Percentiles rank a stretch among this genome's conserved stretches.
phyloP scores from a whole-genome alignment of 1,284 basidiomycete genomes.

The Boletus smithii region DNA sequence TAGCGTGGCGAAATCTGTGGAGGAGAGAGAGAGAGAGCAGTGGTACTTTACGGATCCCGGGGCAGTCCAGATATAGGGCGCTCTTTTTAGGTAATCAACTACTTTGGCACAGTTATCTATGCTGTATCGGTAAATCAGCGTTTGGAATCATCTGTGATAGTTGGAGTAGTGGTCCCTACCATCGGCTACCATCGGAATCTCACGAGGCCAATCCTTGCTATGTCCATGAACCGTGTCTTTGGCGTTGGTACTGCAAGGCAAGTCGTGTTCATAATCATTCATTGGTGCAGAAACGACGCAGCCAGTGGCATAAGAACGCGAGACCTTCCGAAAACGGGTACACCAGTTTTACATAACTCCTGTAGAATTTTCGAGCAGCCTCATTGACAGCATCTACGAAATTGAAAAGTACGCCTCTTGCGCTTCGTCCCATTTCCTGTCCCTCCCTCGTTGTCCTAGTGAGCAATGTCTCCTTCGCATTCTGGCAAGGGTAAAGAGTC shows the following conservation, averaged over 20 bases:
- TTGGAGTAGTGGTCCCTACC: too few species aligned
- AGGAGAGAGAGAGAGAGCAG: neutral
- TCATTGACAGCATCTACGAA: too few species aligned
- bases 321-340: conserved; percentile 11
- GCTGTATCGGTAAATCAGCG: neutral
- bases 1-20: too few species aligned
- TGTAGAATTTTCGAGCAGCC: conserved; percentile 1
- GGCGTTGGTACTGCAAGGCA: too few species aligned
- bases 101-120: too few species aligned
- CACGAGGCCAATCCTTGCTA: too few species aligned
- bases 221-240: too few species aligned
- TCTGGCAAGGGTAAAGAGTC: conserved; percentile 79
- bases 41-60: neutral
- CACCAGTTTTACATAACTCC: conserved; percentile 21
- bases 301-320: conserved; percentile 3
- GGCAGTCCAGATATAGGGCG: neutral
- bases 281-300: too few species aligned
- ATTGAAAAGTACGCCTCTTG: too few species aligned
- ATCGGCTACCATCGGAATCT: neutral
- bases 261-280: too few species aligned
- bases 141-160: too few species aligned
- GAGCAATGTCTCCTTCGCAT: conserved; percentile 62
- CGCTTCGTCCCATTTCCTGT: neutral
- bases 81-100: neutral
- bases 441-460: too few species aligned